Conservation (phyloP, 306 rosid genomes). For the Vigna mungo region DNA sequence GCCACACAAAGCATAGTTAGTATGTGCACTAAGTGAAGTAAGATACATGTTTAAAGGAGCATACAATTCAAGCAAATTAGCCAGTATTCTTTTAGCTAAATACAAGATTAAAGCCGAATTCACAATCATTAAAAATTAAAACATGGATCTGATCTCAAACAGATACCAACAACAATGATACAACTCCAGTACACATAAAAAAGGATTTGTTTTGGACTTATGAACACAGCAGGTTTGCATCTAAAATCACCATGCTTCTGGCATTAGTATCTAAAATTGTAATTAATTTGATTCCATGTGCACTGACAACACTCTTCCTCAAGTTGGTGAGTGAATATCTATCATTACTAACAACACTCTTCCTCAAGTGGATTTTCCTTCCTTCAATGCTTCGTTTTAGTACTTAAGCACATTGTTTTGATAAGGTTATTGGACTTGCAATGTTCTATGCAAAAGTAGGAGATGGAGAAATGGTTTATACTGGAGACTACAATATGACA, state of each 20-base stretch:
- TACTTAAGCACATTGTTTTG: slow-evolving; percentile 29
- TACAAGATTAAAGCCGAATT: background rate
- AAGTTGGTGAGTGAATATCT: too few relatives aligned
- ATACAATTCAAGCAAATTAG: background rate
- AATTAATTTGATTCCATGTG: slow-evolving; percentile 45
- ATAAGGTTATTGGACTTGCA: slow-evolving; percentile 93
- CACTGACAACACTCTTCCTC: background rate
- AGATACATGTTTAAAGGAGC: background rate
- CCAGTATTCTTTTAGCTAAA: background rate
- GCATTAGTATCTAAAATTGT: slow-evolving; percentile 24
- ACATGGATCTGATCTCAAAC: slow-evolving; percentile 3
- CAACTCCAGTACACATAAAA: background rate
- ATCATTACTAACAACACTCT: too few relatives aligned
- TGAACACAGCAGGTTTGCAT: slow-evolving; percentile 5
- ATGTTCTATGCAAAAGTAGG: slow-evolving; percentile 99
- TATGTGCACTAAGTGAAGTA: background rate
- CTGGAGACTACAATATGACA: slow-evolving; percentile 99
- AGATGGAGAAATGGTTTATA: slow-evolving; percentile 80
- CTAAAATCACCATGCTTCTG: slow-evolving; percentile 18
- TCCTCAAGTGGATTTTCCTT: background rate
- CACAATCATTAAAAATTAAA: background rate
- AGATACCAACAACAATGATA: background rate
- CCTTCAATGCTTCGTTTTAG: slow-evolving; percentile 35
- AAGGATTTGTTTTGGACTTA: background rate
- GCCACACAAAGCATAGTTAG: background rate